Evolutionary conservation across 352 stramenopile species (phyloP).

Genomic region (Phytophthora pistaciae): DNA sequence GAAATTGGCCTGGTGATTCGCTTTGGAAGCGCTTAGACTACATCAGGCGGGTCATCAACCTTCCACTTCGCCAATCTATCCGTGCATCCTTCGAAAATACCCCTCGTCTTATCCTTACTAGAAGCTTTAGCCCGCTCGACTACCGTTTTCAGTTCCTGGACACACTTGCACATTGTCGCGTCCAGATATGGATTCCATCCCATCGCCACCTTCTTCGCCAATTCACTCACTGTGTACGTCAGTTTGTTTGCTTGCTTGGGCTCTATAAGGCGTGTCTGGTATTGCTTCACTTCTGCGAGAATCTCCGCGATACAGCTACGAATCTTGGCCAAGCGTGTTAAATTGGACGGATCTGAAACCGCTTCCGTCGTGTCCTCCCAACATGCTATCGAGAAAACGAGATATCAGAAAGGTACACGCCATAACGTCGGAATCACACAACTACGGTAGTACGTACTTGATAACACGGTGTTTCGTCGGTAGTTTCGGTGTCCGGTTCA

Average conservation of each 20-base stretch:
- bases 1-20: too few species aligned
- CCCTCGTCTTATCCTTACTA: background rate
- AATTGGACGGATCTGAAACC: background rate
- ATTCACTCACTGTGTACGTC: background rate
- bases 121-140: background rate
- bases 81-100: too few species aligned
- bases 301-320: background rate
- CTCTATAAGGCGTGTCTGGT: background rate
- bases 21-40: too few species aligned
- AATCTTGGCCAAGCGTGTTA: background rate
- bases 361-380: background rate
- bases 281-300: background rate
- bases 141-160: background rate
- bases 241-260: background rate
- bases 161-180: background rate
- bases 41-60: too few species aligned
- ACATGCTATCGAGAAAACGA: background rate
- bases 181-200: background rate
- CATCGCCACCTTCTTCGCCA: background rate
- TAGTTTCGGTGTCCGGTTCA: background rate
- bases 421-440: background rate
- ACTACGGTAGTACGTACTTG: constrained; percentile 5
- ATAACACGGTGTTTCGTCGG: background rate
- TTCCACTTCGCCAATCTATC: too few species aligned
- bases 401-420: background rate